phyloP scores from a whole-genome alignment of 805 yeast genomes.

The Lipomyces anomalus region DNA sequence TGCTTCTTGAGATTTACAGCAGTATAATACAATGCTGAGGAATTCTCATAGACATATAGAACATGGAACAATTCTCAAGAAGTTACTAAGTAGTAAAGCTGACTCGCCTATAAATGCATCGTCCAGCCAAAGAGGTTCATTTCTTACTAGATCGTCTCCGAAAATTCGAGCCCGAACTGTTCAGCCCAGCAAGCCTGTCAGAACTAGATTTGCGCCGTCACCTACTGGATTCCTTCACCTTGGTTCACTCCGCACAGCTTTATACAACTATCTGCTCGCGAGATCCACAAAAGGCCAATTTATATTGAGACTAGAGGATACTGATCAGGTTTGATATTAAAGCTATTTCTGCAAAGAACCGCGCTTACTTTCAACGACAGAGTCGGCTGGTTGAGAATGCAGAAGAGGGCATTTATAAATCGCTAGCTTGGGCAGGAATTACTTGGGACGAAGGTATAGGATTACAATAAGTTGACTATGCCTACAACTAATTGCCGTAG shows the following conservation, averaged over 20 bases:
- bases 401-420: slow-evolving; percentile 68
- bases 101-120: no score
- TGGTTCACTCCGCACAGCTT: slow-evolving; percentile 89
- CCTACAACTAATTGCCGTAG: neutral
- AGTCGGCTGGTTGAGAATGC: no score
- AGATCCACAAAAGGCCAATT: slow-evolving; percentile 74
- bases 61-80: no score
- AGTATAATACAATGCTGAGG: no score
- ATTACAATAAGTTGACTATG: neutral
- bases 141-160: no score
- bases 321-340: slow-evolving; percentile 56
- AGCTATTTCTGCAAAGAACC: no score
- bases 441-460: slow-evolving; percentile 60
- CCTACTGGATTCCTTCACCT: slow-evolving; percentile 95
- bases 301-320: slow-evolving; percentile 80
- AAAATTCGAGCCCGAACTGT: slow-evolving; percentile 1
- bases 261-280: slow-evolving; percentile 82
- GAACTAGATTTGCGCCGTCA: slow-evolving; percentile 95
- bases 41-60: no score
- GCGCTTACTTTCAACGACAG: no score
- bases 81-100: no score
- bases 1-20: no score
- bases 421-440: slow-evolving; percentile 73
- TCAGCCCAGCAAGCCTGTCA: slow-evolving; percentile 35
- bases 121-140: no score